Evolutionary conservation across 2,329 filamentous ascomycete species (phyloP), one percentile per base, ranked within the genome.

Genomic region (Fusarium albidum): DNA sequence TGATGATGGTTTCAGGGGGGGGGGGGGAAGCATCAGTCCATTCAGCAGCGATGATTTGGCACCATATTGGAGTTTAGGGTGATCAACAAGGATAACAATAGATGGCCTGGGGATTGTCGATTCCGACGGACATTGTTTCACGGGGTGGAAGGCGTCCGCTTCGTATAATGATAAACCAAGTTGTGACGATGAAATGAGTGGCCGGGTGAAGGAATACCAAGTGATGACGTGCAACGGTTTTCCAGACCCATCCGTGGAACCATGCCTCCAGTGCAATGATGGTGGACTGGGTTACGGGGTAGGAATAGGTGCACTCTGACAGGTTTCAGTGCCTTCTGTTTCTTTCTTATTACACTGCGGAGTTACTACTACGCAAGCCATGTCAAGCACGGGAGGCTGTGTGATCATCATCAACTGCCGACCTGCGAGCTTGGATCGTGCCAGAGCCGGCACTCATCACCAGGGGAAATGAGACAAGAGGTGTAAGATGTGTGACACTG

Each of bases 1-100:
- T 97, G 86, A 71, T 96, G 29, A 49, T 35, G 46, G 43, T 28
- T 52, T 49, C 26, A n/a, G n/a, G 33, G 38, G n/a, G 27, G 15
- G 48, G 14, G 34, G 18, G 52, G n/a, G 46, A 29, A 46, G 37
- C 21, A 17, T 21, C n/a, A 28, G 25, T 29, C 41, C 49, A 29
- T 17, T 55, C 29, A 51, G 39, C 46, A 60, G 61, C 54, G 55
- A 61, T 49, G 49, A 37, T 58, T 59, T 56, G 39, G 40, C 49
- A 58, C 53, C 46, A 52, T 46, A 49, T 56, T 55, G 65, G 65
- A 67, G 65, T 67, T 67, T 52, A 44, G 44, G 50, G 49, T 45
- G 37, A 44, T 60, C 27, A 39, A 31, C 27, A 39, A 31, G 48
- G 40, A 58, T 39, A 50, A 55, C 52, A 58, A 49, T 55, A 57